These are phyloP conservation scores for Actinomortierella wolfii DNA, from an alignment of 371 early-diverging fungal genomes.

Conservation along the genomic window DNA sequence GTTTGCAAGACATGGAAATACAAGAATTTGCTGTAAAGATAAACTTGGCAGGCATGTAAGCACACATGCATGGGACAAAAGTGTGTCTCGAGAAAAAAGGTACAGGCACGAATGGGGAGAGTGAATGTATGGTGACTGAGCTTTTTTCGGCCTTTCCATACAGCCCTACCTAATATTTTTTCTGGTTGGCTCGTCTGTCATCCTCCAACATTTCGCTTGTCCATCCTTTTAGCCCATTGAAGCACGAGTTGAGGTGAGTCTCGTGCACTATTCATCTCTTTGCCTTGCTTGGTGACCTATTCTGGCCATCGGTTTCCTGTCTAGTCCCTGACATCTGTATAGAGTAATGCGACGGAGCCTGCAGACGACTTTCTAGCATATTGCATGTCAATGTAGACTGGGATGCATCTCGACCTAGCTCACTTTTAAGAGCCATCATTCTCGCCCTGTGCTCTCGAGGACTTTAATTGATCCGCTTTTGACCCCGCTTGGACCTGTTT, in stretches of 20 bases:
- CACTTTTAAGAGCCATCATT: not conserved
- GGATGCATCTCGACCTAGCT: not conserved
- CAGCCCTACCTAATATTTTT: too few species aligned
- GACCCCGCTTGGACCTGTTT: too few species aligned
- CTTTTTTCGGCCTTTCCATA: too few species aligned
- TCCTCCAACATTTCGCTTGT: slow-evolving; percentile 7
- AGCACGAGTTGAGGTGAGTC: not conserved
- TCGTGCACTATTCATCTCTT: slow-evolving; percentile 25
- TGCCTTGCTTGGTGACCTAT: not conserved
- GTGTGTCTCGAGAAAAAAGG: too few species aligned
- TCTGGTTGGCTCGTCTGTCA: too few species aligned
- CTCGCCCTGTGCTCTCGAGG: not conserved
- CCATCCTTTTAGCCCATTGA: not conserved
- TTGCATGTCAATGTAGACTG: not conserved
- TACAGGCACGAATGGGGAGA: too few species aligned
- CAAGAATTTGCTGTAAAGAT: not conserved
- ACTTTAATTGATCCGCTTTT: too few species aligned
- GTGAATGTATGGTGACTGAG: too few species aligned
- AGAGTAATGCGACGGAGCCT: too few species aligned
- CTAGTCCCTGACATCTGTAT: slow-evolving; percentile 1
- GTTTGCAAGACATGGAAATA: not conserved
- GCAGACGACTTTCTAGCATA: not conserved
- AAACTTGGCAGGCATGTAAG: too few species aligned
- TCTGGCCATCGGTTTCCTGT: too few species aligned
- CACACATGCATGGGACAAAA: too few species aligned